Evolutionary conservation across 495 filamentous ascomycete genomes (phyloP).

Genomic region (Monascus purpureus): DNA sequence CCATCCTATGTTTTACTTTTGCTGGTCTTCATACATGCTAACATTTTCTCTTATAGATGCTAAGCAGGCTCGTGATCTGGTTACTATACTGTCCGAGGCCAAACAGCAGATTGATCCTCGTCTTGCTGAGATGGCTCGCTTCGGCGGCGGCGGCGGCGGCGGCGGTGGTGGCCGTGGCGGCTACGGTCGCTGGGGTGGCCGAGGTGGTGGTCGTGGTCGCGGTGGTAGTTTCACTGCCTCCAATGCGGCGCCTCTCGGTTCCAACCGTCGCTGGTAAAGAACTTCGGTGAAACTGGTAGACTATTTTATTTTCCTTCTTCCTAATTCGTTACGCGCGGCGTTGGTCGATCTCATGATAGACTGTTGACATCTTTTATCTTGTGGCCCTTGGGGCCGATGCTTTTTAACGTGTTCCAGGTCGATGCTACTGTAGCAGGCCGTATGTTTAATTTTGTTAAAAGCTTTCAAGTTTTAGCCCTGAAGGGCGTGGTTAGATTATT

Average conservation of each 20-base stretch:
- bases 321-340: too few relatives aligned
- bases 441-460: too few relatives aligned
- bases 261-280: conserved; percentile 46
- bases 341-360: not conserved
- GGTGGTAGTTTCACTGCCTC: conserved; percentile 43
- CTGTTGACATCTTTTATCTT: too few relatives aligned
- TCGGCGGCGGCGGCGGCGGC: conserved; percentile 64
- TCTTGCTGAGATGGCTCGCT: conserved; percentile 90
- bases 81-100: conserved; percentile 81
- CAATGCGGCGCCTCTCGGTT: conserved; percentile 49
- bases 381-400: too few relatives aligned
- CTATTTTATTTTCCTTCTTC: too few relatives aligned
- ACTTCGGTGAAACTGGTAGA: not conserved
- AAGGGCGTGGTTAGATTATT: too few relatives aligned
- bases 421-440: too few relatives aligned
- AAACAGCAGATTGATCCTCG: conserved; percentile 98
- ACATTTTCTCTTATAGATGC: conserved; percentile 46
- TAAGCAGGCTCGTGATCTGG: conserved; percentile 93
- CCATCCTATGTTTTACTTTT: conserved; percentile 1
- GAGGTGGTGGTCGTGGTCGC: conserved; percentile 43
- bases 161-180: conserved; percentile 61
- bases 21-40: conserved; percentile 12
- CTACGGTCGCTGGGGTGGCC: conserved; percentile 46
- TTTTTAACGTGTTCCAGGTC: too few relatives aligned
- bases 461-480: too few relatives aligned